phyloP scores from a whole-genome alignment of 2,329 filamentous ascomycete genomes.

The Fusarium buharicum region DNA sequence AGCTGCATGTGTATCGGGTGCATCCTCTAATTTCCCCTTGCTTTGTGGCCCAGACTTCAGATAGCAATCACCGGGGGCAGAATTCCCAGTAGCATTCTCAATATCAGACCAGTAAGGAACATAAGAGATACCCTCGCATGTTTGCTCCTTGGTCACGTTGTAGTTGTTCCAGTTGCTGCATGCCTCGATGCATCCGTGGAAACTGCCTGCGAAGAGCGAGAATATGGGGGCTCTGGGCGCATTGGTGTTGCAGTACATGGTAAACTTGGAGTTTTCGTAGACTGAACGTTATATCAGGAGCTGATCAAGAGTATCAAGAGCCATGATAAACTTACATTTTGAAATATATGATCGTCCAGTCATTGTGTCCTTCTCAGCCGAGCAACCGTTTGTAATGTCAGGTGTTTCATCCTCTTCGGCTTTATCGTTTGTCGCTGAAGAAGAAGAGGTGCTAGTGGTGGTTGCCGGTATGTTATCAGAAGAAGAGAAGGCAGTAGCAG shows the following conservation, averaged over 20 bases:
- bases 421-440: not conserved
- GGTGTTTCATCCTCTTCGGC: not conserved
- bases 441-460: not conserved
- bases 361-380: constrained; percentile 48
- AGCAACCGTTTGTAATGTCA: constrained; percentile 55
- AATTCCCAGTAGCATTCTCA: not conserved
- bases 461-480: not conserved
- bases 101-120: constrained; percentile 29
- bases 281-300: constrained; percentile 45
- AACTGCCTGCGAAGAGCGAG: constrained; percentile 56
- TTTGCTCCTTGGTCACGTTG: constrained; percentile 1
- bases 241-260: constrained; percentile 58
- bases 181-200: constrained; percentile 60
- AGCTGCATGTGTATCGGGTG: constrained; percentile 4
- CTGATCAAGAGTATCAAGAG: no score
- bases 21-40: constrained; percentile 2
- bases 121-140: constrained; percentile 31
- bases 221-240: constrained; percentile 51
- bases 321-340: constrained; percentile 5
- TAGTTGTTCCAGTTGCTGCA: constrained; percentile 53
- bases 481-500: constrained; percentile 11
- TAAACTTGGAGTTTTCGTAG: constrained; percentile 51
- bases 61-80: constrained; percentile 7
- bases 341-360: constrained; percentile 41
- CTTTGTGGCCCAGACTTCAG: constrained; percentile 9